Conservation (phyloP, 495 filamentous ascomycete genomes). For the Tuber umbilicatum region DNA sequence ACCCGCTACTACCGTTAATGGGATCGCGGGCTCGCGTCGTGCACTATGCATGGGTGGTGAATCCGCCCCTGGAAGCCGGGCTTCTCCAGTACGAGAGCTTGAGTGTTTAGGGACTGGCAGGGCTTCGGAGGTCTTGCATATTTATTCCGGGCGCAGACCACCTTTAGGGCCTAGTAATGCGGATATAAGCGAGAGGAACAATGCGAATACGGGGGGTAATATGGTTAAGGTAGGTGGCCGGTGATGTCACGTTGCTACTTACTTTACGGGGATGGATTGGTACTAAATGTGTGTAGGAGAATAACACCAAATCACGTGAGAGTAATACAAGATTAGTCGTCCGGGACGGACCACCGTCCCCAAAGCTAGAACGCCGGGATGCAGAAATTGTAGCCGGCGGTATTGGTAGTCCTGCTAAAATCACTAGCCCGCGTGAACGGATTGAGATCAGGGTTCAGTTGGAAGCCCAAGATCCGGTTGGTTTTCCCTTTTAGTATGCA, state of each 20-base stretch:
- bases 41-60: background rate
- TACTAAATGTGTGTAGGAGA: background rate
- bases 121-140: background rate
- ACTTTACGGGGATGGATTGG: background rate
- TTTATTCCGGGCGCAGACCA: background rate
- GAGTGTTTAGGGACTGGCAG: background rate
- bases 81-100: background rate
- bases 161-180: background rate
- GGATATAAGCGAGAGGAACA: background rate
- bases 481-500: background rate
- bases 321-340: constrained; percentile 2
- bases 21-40: background rate
- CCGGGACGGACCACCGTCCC: background rate
- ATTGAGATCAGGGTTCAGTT: background rate
- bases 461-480: background rate
- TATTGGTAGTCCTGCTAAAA: background rate
- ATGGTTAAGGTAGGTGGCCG: background rate
- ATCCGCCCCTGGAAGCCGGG: background rate
- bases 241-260: constrained; percentile 2
- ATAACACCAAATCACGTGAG: constrained; percentile 2
- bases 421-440: background rate
- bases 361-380: background rate
- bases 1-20: background rate
- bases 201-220: background rate
- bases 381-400: background rate